Percentiles rank a stretch among this genome's conserved stretches.
Evolutionary conservation across 345 rosid species (phyloP).

Genomic region (Litchi chinensis): DNA sequence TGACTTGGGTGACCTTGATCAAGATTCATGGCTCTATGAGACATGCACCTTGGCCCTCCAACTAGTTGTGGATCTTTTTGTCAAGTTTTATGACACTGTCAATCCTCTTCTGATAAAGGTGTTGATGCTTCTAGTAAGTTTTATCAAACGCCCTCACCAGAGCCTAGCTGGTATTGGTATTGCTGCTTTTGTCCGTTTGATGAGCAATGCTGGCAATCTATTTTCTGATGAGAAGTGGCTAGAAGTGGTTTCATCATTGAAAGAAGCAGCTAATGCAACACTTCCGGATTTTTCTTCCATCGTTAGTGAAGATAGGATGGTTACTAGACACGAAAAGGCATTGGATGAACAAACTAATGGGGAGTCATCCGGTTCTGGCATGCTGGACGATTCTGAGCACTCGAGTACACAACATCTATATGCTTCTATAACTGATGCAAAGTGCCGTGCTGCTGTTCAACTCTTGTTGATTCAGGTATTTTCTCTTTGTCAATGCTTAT

Average conservation of each 20-base stretch:
- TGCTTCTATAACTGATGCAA: conserved; percentile 75
- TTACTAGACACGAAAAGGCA: conserved; percentile 35
- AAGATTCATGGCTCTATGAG: conserved; percentile 98
- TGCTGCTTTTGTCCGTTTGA: conserved; percentile 95
- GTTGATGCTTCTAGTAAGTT: conserved; percentile 80
- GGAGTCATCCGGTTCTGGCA: conserved; percentile 47
- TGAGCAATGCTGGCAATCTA: conserved; percentile 90
- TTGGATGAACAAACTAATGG: conserved; percentile 42
- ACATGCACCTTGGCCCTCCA: conserved; percentile 99
- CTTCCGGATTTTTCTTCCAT: conserved; percentile 79
- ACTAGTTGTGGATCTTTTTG: conserved; percentile 97
- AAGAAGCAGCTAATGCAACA: conserved; percentile 85
- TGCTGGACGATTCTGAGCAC: conserved; percentile 51
- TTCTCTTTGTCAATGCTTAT: background rate
- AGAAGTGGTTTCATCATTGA: conserved; percentile 83
- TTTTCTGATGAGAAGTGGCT: conserved; percentile 94
- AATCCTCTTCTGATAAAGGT: conserved; percentile 90
- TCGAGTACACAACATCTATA: conserved; percentile 49
- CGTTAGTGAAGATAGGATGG: conserved; percentile 49
- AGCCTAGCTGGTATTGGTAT: conserved; percentile 99
- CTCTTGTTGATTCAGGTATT: conserved; percentile 92
- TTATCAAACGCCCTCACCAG: conserved; percentile 96
- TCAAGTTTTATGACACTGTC: conserved; percentile 86
- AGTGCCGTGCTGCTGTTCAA: conserved; percentile 98
- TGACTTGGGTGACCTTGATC: conserved; percentile 77